Conservation (phyloP, 768 basidiomycete species). For the Paxillus rubicundulus region DNA sequence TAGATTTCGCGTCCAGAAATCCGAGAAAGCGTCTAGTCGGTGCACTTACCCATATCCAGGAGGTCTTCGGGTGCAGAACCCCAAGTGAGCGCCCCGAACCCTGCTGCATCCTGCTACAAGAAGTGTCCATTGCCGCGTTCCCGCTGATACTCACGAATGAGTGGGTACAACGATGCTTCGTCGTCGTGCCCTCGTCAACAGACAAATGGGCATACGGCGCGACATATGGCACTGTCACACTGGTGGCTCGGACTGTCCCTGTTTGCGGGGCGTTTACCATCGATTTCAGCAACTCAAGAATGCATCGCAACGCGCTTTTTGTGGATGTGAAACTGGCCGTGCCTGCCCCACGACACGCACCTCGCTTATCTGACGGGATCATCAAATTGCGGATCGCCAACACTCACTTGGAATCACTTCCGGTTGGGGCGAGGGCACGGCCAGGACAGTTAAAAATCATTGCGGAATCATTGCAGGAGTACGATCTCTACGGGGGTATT, state of each 20-base stretch:
- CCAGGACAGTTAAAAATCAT: conserved; percentile 54
- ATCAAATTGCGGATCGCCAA: conserved; percentile 62
- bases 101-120: conserved; percentile 68
- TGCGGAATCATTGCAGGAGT: conserved; percentile 47
- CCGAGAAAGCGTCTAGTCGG: conserved; percentile 43
- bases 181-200: conserved; percentile 51
- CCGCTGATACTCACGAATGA: conserved; percentile 47
- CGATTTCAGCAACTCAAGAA: conserved; percentile 48
- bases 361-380: conserved; percentile 34
- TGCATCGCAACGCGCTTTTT: conserved; percentile 55
- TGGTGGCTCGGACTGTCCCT: conserved; percentile 56
- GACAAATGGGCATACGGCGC: conserved; percentile 53
- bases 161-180: conserved; percentile 64
- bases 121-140: conserved; percentile 50
- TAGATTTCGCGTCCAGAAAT: conserved; percentile 46
- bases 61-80: conserved; percentile 47
- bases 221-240: conserved; percentile 66
- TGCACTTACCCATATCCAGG: conserved; percentile 53
- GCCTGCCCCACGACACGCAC: conserved; percentile 29
- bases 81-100: conserved; percentile 48
- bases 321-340: conserved; percentile 52
- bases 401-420: conserved; percentile 71
- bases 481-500: conserved; percentile 52
- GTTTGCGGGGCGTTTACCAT: conserved; percentile 49
- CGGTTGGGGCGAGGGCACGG: conserved; percentile 41